Evolutionary conservation across 306 rosid genomes (phyloP).

Genomic region (Styphnolobium japonicum): DNA sequence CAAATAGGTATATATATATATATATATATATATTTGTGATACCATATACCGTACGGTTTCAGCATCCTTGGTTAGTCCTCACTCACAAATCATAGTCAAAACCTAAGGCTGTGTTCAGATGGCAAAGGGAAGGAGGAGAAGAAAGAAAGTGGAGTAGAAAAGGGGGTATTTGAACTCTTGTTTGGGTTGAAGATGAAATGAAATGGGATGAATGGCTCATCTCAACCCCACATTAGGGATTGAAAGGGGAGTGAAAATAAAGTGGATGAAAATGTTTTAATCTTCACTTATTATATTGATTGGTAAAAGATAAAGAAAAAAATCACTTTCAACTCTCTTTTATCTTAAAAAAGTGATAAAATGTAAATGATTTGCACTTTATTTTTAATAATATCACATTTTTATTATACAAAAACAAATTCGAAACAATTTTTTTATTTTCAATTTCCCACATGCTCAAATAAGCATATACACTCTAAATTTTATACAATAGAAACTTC

Average conservation of each 20-base stretch:
- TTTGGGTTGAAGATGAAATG: background rate
- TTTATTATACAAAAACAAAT: background rate
- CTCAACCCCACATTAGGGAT: background rate
- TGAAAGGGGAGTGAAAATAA: background rate
- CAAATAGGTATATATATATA: too few species aligned
- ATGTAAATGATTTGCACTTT: background rate
- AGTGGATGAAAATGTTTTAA: background rate
- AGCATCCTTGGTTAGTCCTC: background rate
- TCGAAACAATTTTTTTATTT: background rate
- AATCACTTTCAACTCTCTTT: background rate
- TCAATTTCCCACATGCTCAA: background rate
- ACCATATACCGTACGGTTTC: too few species aligned
- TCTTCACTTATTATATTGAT: background rate
- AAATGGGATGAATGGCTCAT: background rate
- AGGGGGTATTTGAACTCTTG: background rate
- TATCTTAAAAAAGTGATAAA: background rate
- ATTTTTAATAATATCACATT: background rate
- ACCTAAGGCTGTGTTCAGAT: background rate
- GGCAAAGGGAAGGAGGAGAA: background rate
- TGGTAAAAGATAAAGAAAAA: too few species aligned
- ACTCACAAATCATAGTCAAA: background rate
- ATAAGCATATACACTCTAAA: too few species aligned
- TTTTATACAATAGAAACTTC: too few species aligned
- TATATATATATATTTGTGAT: too few species aligned
- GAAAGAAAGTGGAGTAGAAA: background rate